These are phyloP conservation scores for Rutidosis leptorrhynchoides DNA, from an alignment of 129 eudicot genomes.

Conservation along the genomic window DNA sequence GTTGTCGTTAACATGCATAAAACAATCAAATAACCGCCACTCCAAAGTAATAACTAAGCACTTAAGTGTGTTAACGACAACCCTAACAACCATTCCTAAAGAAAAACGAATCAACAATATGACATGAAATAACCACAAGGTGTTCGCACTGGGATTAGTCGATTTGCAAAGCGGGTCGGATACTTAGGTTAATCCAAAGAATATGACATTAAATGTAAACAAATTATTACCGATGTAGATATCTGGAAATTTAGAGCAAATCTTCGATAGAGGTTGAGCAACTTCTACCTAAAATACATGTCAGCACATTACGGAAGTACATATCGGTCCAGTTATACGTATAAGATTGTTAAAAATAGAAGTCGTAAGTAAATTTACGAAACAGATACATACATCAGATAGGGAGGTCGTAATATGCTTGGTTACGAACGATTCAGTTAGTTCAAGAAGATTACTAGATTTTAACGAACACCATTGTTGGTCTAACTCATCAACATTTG, in stretches of 20 bases:
- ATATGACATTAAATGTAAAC: no score
- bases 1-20: no score
- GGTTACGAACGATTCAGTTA: constrained; percentile 49
- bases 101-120: background rate
- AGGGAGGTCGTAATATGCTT: constrained; percentile 55
- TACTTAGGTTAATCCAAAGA: no score
- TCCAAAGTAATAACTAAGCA: no score
- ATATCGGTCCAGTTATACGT: background rate
- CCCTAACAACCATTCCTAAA: no score
- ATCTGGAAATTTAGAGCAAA: constrained; percentile 70
- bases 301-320: background rate
- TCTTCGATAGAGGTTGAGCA: constrained; percentile 77
- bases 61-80: no score
- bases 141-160: no score
- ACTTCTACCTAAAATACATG: constrained; percentile 55
- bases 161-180: no score
- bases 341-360: background rate
- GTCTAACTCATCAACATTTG: constrained; percentile 69
- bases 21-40: no score
- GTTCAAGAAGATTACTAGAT: constrained; percentile 43
- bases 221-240: constrained; percentile 61
- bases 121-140: no score
- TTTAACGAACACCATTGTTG: constrained; percentile 63
- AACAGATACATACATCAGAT: constrained; percentile 80
- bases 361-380: background rate